Conservation (phyloP, 2,329 filamentous ascomycete species). For the Geosmithia flava region DNA sequence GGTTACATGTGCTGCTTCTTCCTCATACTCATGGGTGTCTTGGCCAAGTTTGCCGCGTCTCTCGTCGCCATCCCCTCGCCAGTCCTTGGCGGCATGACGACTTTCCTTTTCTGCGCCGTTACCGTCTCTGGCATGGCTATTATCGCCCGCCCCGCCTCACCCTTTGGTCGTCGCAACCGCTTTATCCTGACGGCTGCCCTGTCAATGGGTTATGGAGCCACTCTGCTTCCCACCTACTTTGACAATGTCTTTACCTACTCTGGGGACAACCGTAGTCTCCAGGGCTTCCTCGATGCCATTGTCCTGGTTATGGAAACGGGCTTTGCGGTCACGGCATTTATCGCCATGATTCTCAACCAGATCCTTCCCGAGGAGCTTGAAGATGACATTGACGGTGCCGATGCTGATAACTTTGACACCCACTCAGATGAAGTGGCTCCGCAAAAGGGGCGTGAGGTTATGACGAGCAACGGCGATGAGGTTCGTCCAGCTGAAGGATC, state of each 20-base stretch:
- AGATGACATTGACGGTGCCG: slow-evolving; percentile 27
- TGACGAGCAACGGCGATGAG: slow-evolving; percentile 1
- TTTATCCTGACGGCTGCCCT: slow-evolving; percentile 72
- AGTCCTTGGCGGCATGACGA: slow-evolving; percentile 62
- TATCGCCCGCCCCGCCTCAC: slow-evolving; percentile 47
- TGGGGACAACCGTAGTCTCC: slow-evolving; percentile 53
- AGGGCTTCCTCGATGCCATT: slow-evolving; percentile 66
- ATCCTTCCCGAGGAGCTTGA: slow-evolving; percentile 64
- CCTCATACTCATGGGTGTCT: slow-evolving; percentile 69
- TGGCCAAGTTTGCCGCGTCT: slow-evolving; percentile 71
- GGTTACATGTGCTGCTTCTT: slow-evolving; percentile 70
- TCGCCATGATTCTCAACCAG: slow-evolving; percentile 64
- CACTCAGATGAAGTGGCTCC: not conserved
- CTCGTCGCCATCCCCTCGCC: slow-evolving; percentile 62
- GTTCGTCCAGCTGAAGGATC: slow-evolving; percentile 1
- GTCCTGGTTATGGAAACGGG: slow-evolving; percentile 63
- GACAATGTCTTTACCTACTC: slow-evolving; percentile 58
- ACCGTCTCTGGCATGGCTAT: slow-evolving; percentile 69
- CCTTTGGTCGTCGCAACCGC: slow-evolving; percentile 67
- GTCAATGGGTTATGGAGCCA: slow-evolving; percentile 60
- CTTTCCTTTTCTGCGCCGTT: slow-evolving; percentile 68
- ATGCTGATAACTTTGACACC: not conserved
- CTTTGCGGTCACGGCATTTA: slow-evolving; percentile 61
- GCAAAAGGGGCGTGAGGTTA: not conserved
- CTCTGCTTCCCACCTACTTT: slow-evolving; percentile 56